Percentiles rank a stretch among this genome's conserved stretches.
These are phyloP conservation scores for Peziza echinospora DNA, from an alignment of 495 filamentous ascomycete species.

Conservation along the genomic window DNA sequence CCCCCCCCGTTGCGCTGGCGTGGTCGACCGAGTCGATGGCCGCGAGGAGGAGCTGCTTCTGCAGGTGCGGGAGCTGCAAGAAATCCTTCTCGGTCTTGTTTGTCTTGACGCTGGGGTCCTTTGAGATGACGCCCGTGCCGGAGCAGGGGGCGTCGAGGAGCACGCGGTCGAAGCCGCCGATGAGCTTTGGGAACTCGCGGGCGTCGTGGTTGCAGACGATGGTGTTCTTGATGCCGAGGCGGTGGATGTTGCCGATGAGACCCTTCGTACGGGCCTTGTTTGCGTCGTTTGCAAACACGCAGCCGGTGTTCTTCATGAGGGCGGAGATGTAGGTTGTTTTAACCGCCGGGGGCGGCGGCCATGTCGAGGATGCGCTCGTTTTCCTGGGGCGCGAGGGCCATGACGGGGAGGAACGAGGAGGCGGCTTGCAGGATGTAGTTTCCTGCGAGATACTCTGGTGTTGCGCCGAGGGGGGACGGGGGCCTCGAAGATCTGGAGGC, in stretches of 20 bases:
- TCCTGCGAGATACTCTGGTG: constrained; percentile 88
- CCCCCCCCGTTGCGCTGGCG: constrained; percentile 60
- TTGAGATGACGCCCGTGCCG: constrained; percentile 77
- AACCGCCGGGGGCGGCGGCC: constrained; percentile 91
- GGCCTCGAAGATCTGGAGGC: constrained; percentile 85
- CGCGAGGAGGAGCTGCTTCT: constrained; percentile 78
- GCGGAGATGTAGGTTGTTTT: constrained; percentile 95
- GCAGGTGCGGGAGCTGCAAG: constrained; percentile 69
- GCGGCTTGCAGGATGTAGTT: constrained; percentile 97
- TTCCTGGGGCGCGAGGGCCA: constrained; percentile 88
- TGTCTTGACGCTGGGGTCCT: constrained; percentile 87
- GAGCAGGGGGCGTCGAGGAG: constrained; percentile 65
- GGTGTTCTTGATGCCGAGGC: constrained; percentile 77
- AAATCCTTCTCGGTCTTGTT: constrained; percentile 94
- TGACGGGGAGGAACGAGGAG: constrained; percentile 89
- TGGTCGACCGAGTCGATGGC: constrained; percentile 92
- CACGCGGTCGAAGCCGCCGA: constrained; percentile 81
- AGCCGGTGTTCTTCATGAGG: constrained; percentile 94
- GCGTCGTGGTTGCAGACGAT: constrained; percentile 91
- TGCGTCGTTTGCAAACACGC: constrained; percentile 88
- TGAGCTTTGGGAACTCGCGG: constrained; percentile 72
- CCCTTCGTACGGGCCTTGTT: constrained; percentile 84
- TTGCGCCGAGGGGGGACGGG: constrained; percentile 89
- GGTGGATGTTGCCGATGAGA: constrained; percentile 94
- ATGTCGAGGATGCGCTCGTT: constrained; percentile 80